Conservation (phyloP, 108 stramenopile species). For the Seminavis robusta region DNA sequence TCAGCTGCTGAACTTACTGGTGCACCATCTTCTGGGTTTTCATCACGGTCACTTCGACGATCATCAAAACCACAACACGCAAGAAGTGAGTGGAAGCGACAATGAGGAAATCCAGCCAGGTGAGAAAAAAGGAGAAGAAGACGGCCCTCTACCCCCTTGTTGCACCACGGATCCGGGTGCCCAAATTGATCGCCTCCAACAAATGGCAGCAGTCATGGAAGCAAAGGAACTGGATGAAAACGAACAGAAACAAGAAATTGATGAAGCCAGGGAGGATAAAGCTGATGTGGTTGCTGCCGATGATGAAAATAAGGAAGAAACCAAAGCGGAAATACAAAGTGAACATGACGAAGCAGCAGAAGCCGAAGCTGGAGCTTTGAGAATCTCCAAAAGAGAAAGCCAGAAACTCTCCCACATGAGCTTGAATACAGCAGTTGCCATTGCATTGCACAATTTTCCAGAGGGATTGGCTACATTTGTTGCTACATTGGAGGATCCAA, state of each 20-base stretch:
- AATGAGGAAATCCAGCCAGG: too few species aligned
- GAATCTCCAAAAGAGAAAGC: neutral
- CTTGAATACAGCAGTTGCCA: conserved; percentile 33
- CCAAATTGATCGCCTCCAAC: neutral
- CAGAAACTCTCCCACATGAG: neutral
- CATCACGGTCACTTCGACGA: neutral
- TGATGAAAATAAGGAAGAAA: neutral
- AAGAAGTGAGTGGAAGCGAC: too few species aligned
- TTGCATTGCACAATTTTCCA: conserved; percentile 88
- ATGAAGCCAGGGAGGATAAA: neutral
- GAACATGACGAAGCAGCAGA: neutral
- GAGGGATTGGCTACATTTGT: conserved; percentile 91
- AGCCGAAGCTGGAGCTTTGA: neutral
- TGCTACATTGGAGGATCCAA: conserved; percentile 63
- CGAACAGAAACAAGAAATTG: too few species aligned
- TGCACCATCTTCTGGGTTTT: neutral
- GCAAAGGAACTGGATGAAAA: neutral
- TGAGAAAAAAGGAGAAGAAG: too few species aligned
- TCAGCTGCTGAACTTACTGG: neutral
- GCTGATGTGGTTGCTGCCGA: neutral
- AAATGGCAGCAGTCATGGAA: neutral
- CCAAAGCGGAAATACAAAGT: neutral
- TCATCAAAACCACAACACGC: neutral
- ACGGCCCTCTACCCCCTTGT: too few species aligned
- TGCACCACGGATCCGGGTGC: neutral